Evolutionary conservation across 2,329 filamentous ascomycete species (phyloP).

Genomic region (Fusarium sp.): DNA sequence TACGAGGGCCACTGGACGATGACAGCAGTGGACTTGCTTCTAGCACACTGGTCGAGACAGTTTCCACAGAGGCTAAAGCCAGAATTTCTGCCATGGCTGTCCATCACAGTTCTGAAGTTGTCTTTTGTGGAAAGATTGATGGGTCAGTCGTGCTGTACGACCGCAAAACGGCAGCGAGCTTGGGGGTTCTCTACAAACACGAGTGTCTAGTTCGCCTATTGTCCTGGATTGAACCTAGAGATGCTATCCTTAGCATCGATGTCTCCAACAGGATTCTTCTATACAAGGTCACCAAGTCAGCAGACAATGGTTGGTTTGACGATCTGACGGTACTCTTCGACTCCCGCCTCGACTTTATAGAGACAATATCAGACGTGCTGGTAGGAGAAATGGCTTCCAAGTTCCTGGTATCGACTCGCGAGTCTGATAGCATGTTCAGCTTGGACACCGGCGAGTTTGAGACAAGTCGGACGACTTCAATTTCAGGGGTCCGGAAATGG

Average conservation of each 20-base stretch:
- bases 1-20: conserved; percentile 42
- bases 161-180: conserved; percentile 18
- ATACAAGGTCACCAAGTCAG: conserved; percentile 24
- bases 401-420: conserved; percentile 46
- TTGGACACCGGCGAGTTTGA: conserved; percentile 38
- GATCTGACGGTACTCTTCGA: conserved; percentile 27
- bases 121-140: conserved; percentile 51
- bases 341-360: conserved; percentile 34
- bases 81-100: conserved; percentile 46
- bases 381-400: conserved; percentile 41
- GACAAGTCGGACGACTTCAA: conserved; percentile 11
- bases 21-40: conserved; percentile 40
- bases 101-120: conserved; percentile 37
- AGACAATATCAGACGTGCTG: conserved; percentile 42
- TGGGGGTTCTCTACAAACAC: conserved; percentile 45
- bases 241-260: conserved; percentile 45
- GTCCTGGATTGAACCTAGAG: conserved; percentile 36
- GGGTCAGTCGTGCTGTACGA: conserved; percentile 48
- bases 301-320: conserved; percentile 21
- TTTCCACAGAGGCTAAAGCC: conserved; percentile 36
- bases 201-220: conserved; percentile 44
- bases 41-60: conserved; percentile 36
- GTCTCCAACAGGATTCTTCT: conserved; percentile 40
- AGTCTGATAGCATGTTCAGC: conserved; percentile 46
- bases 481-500: conserved; percentile 31